Evolutionary conservation across 768 basidiomycete species (phyloP), one percentile per base, ranked within the genome.

Genomic region (Mycena rosella): DNA sequence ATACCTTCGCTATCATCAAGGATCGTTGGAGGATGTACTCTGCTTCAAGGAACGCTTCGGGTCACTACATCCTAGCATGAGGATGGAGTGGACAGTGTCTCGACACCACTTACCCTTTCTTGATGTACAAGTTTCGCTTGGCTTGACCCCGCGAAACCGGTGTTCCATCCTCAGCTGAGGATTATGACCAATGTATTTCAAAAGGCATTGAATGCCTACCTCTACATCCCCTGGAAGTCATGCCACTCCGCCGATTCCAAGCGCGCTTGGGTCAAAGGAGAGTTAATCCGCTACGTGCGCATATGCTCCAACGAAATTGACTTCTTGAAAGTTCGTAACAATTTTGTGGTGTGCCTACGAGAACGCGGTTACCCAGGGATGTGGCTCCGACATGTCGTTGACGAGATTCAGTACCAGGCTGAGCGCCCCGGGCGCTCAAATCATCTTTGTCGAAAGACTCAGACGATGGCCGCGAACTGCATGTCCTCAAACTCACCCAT

Each of bases 401-500:
- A n/a, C n/a, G n/a, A n/a, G n/a, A 29, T 48, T 13, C 24, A 26
- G 13, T 48, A 48, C 47, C 26, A 29, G 47, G 22, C 47, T 15
- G 47, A 48, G 47, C 47, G 47, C 24, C 47, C 24, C 22, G 5
- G 5, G 47, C 47, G 27, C 47, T 48, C 47, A 48, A 13, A 15
- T 15, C 24, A 48, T 27, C 47, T 3, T 3, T 20, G 42, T 14
- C 42, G 9, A 32, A 20, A 32, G 49, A 24, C 9, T 30, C 29
- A 32, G 30, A 52, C 32, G 30, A 24, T 27, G 24, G 27, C 22
- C 47, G 3, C 2, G 47, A 48, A 11, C 26, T 48, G 24, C 47
- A 48, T 27, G 47, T 48, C 22, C 47, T 52, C 18, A 29, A 52
- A 32, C 49, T 52, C 49, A 52, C 49, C 49, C 49, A 52, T n/a